These are phyloP conservation scores for Jackrogersella multiformis DNA, from an alignment of 495 filamentous ascomycete species.

Conservation along the genomic window DNA sequence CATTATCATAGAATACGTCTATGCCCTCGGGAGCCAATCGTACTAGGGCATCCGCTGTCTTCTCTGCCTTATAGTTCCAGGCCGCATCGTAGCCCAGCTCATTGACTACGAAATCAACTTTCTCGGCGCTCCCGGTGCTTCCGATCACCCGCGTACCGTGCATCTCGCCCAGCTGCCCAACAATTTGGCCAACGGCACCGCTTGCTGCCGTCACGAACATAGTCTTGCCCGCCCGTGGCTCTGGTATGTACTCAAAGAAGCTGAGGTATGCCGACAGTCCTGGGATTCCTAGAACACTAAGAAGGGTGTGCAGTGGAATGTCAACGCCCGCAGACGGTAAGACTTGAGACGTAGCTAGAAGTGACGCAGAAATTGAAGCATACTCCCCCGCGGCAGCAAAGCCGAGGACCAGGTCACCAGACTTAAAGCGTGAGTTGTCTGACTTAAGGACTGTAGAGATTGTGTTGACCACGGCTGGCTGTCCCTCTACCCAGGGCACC, in stretches of 20 bases:
- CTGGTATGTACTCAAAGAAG: too few species aligned
- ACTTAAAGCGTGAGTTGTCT: conserved; percentile 64
- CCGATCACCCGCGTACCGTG: conserved; percentile 81
- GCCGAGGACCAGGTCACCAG: conserved; percentile 68
- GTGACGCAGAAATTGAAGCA: conserved; percentile 47
- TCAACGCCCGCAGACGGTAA: conserved; percentile 65
- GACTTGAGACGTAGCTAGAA: conserved; percentile 45
- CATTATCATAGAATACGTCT: conserved; percentile 89
- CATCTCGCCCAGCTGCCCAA: conserved; percentile 84
- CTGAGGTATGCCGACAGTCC: too few species aligned
- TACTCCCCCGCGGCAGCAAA: conserved; percentile 65
- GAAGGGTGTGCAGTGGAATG: background rate
- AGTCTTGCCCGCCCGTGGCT: too few species aligned
- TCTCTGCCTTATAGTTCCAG: conserved; percentile 65
- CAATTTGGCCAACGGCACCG: conserved; percentile 78
- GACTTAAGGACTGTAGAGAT: conserved; percentile 69
- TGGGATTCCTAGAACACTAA: too few species aligned
- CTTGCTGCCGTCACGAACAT: too few species aligned
- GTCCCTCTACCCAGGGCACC: conserved; percentile 59
- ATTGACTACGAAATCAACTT: conserved; percentile 66
- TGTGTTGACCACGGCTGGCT: conserved; percentile 60
- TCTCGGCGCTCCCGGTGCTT: conserved; percentile 62
- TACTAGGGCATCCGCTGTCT: conserved; percentile 66
- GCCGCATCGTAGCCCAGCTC: conserved; percentile 67
- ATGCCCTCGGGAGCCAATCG: conserved; percentile 76